Conservation (phyloP, 208 protist genomes). For the Jaenimonas drosophilae region DNA sequence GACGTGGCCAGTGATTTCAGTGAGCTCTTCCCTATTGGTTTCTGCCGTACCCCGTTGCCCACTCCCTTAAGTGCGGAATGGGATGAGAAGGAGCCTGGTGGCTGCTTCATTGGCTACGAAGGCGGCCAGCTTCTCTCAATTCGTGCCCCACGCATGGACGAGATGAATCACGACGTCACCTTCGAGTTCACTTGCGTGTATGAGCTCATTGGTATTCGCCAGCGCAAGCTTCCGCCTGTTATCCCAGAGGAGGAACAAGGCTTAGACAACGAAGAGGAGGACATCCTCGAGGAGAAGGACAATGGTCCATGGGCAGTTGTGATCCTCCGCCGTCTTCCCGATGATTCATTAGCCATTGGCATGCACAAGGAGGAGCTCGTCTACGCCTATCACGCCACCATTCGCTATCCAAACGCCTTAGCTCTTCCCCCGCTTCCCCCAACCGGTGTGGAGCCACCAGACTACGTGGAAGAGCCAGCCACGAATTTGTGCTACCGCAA, state of each 20-base stretch:
- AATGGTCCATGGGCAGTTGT: conserved; percentile 62
- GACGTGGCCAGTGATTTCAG: conserved; percentile 14
- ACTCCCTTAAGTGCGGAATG: conserved; percentile 52
- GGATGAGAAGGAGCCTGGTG: conserved; percentile 22
- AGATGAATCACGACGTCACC: conserved; percentile 44
- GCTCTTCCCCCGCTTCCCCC: conserved; percentile 70
- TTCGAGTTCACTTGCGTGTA: conserved; percentile 62
- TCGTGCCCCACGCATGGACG: conserved; percentile 17
- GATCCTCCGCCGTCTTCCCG: conserved; percentile 31
- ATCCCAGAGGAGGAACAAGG: conserved; percentile 22
- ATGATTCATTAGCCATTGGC: conserved; percentile 36
- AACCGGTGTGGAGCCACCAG: conserved; percentile 70
- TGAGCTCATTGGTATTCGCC: conserved; percentile 63
- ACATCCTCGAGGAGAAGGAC: conserved; percentile 72
- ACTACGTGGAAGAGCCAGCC: conserved; percentile 86
- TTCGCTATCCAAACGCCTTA: conserved; percentile 52
- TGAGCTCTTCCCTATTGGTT: conserved; percentile 60
- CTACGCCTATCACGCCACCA: conserved; percentile 45
- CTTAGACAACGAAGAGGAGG: too few species aligned
- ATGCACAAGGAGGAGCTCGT: conserved; percentile 58
- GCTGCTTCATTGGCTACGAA: conserved; percentile 61
- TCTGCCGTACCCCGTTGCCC: conserved; percentile 47
- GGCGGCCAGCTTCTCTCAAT: conserved; percentile 66
- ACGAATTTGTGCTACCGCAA: conserved; percentile 77
- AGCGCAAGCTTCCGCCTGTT: conserved; percentile 47